Evolutionary conservation across 2,329 filamentous ascomycete genomes (phyloP), one percentile per base, ranked within the genome.

Genomic region (Ambrosiella xylebori): DNA sequence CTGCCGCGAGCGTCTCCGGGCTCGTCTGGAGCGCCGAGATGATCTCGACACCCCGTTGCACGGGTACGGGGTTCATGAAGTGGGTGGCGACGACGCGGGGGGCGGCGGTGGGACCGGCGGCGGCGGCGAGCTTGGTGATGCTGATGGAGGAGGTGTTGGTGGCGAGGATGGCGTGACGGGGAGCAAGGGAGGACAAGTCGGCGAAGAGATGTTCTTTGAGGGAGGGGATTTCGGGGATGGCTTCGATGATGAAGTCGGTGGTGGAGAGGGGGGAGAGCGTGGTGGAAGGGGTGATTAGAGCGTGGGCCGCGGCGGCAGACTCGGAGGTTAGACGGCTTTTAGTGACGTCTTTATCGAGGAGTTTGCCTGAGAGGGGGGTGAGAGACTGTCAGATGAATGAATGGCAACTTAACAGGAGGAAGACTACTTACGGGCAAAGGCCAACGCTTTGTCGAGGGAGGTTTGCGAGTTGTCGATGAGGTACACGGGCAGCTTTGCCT

Each of bases 111-210:
- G 76, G 75, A 35, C 82, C 85, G 0, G 91, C 91, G 8, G 90
- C 81, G 2, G 93, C 90, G 17, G 93, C 93, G 65, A 98, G 96
- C 67, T 85, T 86, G 49, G 93, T 98, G 69, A 98, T 96, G 61
- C 88, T 91, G 68, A 98, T 98, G 61, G 89, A 95, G n/a, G 89
- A 95, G 6, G 93, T 98, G 74, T 98, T 98, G 62, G 93, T 98
- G 4, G 93, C 91, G 40, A 98, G 80, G 65, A 98, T 87, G 60
- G 93, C 82, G 67, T 97, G 88, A 56, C 83, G 75, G 9, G 88
- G 84, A 64, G 86, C 90, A 64, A 95, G 82, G 65, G 86, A 74
- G 6, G 90, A 89, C 9, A 98, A 78, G 66, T 85, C 78, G 63
- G 80, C 74, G 73, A 98, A 98, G 64, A 98, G 94, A 63, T 83